Evolutionary conservation across 2,329 filamentous ascomycete species (phyloP), one percentile per base, ranked within the genome.

Genomic region (Microdochium bolleyi): DNA sequence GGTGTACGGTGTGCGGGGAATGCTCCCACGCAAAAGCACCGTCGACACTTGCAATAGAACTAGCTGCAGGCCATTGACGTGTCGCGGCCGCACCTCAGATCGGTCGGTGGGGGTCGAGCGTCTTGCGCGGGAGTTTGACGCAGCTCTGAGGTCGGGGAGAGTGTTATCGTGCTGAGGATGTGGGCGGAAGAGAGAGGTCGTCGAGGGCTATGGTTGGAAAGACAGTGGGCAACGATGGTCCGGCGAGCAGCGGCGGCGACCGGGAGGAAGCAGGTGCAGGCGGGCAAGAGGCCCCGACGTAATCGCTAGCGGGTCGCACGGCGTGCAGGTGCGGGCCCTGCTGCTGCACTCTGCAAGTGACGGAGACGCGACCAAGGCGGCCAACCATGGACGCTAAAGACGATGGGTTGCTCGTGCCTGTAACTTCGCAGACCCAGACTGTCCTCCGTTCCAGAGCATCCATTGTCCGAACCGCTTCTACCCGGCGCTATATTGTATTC

Each of bases 61-160:
- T 74, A 73, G 70, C 75, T 75, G 71, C 73, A 71, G 76, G 74
- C 75, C 80, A 83, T 83, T 78, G 76, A 73, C 76, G 61, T 64
- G 64, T 48, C 55, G 5, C 14, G 19, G 41, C 13, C 8, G 3
- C 14, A 22, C 41, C 13, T 46, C 41, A 22, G 11, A 19, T 38
- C 34, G 34, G 19, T 46, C 5, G 41, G 41, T 4, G 19, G 5
- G 3, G 41, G 41, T 21, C 41, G 16, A 5, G 19, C n/a, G 9
- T 21, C 21, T 5, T 14, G 34, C 34, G 34, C 16, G 7, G 54
- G 53, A 55, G 41, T 30, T 14, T 22, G 24, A 49, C 56, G 54
- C 46, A 48, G 27, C 27, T 30, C 27, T 30, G 27, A n/a, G n/a
- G 5, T 30, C 27, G 27, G 27, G 11, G 27, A 5, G 27, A 30